These are phyloP conservation scores for Clavaria fumosa DNA, from an alignment of 768 basidiomycete species.

Conservation along the genomic window DNA sequence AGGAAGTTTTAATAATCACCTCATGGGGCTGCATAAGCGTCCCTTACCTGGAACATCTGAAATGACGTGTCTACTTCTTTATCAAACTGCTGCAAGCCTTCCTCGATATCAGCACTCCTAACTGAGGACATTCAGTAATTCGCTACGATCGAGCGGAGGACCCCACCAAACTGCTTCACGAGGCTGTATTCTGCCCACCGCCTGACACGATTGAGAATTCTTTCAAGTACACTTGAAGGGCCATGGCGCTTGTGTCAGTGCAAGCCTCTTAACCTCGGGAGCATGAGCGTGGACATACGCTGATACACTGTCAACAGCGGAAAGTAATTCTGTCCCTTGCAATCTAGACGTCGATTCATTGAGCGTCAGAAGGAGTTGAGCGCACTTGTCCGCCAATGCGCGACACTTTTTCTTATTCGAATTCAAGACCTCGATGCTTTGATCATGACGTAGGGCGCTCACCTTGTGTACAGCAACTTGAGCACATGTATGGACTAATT, in stretches of 20 bases:
- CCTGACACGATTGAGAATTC: constrained; percentile 23
- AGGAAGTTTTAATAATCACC: not conserved
- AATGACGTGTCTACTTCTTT: constrained; percentile 28
- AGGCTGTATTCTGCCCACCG: constrained; percentile 26
- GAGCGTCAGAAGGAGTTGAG: constrained; percentile 23
- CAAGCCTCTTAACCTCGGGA: no score
- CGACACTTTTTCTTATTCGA: constrained; percentile 26
- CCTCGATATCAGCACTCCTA: constrained; percentile 29
- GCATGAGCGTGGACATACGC: constrained; percentile 20
- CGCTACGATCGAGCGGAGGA: not conserved
- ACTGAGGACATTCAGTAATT: constrained; percentile 17
- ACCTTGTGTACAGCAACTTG: constrained; percentile 37
- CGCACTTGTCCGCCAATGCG: constrained; percentile 28
- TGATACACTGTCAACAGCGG: constrained; percentile 27
- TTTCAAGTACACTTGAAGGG: constrained; percentile 25
- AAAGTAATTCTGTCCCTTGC: constrained; percentile 25
- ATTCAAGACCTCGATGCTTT: not conserved
- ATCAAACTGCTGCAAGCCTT: constrained; percentile 29
- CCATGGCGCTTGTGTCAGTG: not conserved
- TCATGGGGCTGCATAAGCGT: constrained; percentile 3
- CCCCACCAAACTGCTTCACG: constrained; percentile 26
- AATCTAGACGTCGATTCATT: constrained; percentile 24
- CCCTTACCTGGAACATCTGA: constrained; percentile 29
- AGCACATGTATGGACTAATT: constrained; percentile 30
- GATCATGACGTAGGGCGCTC: constrained; percentile 7